Evolutionary conservation across 495 filamentous ascomycete genomes (phyloP), one percentile per base, ranked within the genome.

Genomic region (Xylaria nigripes): DNA sequence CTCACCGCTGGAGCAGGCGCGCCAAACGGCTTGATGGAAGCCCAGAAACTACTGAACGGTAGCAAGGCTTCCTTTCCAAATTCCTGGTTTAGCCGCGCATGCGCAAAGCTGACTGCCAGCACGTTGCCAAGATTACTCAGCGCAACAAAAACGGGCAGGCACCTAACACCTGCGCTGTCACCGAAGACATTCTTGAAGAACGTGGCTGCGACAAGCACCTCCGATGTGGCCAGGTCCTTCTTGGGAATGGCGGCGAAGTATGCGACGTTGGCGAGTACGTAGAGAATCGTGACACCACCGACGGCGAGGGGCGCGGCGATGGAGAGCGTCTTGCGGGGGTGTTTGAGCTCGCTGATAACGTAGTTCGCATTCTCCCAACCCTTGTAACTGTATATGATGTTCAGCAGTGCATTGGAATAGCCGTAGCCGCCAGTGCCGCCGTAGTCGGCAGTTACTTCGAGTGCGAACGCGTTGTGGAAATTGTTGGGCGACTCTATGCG

Each of bases 51-150:
- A 7, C 80, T 82, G 43, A 76, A 81, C 10, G 83, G 81, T 23
- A 86, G 64, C 36, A 86, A 69, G 32, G 81, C 82, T 64, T 86
- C 82, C 53, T 83, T 81, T 27, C 80, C 83, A 12, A 86, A 74
- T 63, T 85, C 82, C 66, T 82, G 81, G 24, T 83, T 77, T 29
- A 86, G 73, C 48, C 84, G 76, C 18, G 80, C 79, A 61, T 86
- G 83, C 0, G 83, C 83, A 65, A 87, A 89, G 46, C 82, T 81
- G 52, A 87, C 82, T 34, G 76, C 76, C 34, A 87, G 66, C 27
- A 88, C 83, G 59, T 88, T 89, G 16, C 84, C 85, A 56, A 86
- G 78, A 9, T 83, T 82, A 30, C 82, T 86, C n/a, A 88, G 65
- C 2, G 85, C 84, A 15, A 88, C 84, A 45, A 87, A 85, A 30